phyloP scores from a whole-genome alignment of 148 eudicot genomes.

The Heliosperma pusillum region DNA sequence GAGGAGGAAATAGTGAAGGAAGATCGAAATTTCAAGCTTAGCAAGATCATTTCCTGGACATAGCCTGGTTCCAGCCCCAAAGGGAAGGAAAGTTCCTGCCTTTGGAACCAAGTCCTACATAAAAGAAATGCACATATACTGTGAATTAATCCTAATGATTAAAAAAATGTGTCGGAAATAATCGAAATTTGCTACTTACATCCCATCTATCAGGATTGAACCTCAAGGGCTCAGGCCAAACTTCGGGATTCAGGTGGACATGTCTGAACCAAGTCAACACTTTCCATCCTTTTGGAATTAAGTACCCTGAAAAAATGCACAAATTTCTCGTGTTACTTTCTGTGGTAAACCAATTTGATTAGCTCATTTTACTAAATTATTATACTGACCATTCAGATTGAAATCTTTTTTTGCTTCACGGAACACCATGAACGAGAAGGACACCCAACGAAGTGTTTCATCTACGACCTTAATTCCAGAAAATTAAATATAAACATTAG shows the following conservation, averaged over 20 bases:
- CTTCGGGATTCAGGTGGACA: conserved; percentile 64
- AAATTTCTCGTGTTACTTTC: neutral
- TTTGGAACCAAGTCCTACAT: conserved; percentile 54
- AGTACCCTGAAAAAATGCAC: conserved; percentile 49
- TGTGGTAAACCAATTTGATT: neutral
- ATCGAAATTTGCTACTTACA: conserved; percentile 44
- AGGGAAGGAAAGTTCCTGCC: conserved; percentile 77
- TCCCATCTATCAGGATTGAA: conserved; percentile 93
- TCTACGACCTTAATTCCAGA: conserved; percentile 59
- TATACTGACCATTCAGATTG: conserved; percentile 50
- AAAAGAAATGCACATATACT: neutral
- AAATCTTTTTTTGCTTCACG: conserved; percentile 79
- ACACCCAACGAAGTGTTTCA: conserved; percentile 78
- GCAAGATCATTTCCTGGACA: conserved; percentile 98
- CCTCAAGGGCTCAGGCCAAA: conserved; percentile 55
- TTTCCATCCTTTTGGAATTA: conserved; percentile 90
- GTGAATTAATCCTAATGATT: neutral
- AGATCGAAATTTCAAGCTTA: conserved; percentile 79
- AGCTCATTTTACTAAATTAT: too few relatives aligned
- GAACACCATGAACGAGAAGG: conserved; percentile 71
- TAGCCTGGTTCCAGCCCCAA: conserved; percentile 71
- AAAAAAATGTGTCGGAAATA: neutral
- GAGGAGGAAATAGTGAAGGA: conserved; percentile 83
- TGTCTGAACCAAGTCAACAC: conserved; percentile 75
- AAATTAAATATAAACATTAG: conserved; percentile 1